Evolutionary conservation across 345 rosid genomes (phyloP), one percentile per base, ranked within the genome.

Genomic region (Nasturtium officinale): DNA sequence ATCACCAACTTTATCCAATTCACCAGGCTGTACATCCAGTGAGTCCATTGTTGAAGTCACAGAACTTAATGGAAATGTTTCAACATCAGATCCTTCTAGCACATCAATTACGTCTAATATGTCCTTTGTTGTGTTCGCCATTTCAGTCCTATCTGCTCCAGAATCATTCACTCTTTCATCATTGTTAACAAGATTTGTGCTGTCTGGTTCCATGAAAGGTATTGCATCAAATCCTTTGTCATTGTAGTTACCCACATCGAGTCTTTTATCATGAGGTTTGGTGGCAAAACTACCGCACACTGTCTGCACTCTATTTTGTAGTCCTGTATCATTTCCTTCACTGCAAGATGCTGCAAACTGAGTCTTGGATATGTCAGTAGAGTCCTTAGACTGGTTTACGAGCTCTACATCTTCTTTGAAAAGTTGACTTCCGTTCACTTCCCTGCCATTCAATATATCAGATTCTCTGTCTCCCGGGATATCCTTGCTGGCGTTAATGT

Each of bases 31-130:
- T 74, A 37, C 78, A 69, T 68, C 76, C 11, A 59, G 58, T 56
- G 54, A 45, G 15, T 61, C 78, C 69, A 75, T 38, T 18, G 74
- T 51, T n/a, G 77, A 63, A 61, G 87, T 79, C 52, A 7, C 76
- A 68, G 74, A 42, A 15, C 61, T 76, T 38, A 86, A 5, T 6
- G 90, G 96, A 66, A 86, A 86, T 28, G 87, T 78, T 76, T 86
- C 90, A 9, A 80, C 83, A 45, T 75, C 85, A 42, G 72, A 62
- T 68, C 77, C 63, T 65, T 40, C 56, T 30, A 65, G 51, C 40
- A 71, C 26, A 47, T 65, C 81, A 74, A 50, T 52, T 73, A 71
- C 1, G 29, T 48, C 61, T 42, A 32, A 29, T 48, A 38, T 37
- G 42, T 50, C 53, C 61, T 50, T 17, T 5, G 55, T 42, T 35